Base-by-base conservation (phyloP, 805 yeast genomes). In the Starmerella ratchasimensis region DNA sequence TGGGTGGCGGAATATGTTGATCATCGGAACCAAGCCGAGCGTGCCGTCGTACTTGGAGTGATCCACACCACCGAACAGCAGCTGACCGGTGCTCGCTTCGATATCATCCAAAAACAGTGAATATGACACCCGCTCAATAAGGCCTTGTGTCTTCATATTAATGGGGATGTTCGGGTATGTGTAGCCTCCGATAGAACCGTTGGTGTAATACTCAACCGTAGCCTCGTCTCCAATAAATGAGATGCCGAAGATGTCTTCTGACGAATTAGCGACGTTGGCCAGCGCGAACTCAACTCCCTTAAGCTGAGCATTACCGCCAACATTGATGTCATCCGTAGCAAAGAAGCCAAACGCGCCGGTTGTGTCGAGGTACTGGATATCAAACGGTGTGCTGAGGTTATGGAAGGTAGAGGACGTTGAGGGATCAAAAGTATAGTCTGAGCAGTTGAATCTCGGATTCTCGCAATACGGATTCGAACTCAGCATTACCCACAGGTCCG, bases 201-300 rank as follows among this genome's bases (percentile, higher is more conserved):
- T 34, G 16, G 36, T 28, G 34, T 28, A 30, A 34, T 30, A 32
- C 13, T 20, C 18, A 15, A 40, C 33, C 5, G 52, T 43, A 8
- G 57, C 54, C 45, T 56, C 63, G 25, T 48, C 46, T 7, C 46
- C 47, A 3, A 44, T 37, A 35, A 53, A 53, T 8, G 63, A 62
- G n/a, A 60, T 51, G 20, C 64, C 64, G 42, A 80, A 57, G 19
- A 81, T 88, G 39, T 83, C 83, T 47, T 65, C 57, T 3, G 69
- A 55, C 3, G 84, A 74, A 43, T 72, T 69, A 1, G 84, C 67
- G 29, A 56, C 53, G 51, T 72, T 72, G 3, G 78, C 83, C n/a
- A 80, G 71, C 1, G 86, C 93, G 56, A 81, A 68, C 5, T 78
- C 68, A 19, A 76, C 59, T 36, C 62, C 57, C 0, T 61, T 44